These are phyloP conservation scores for Borealophlyctis nickersoniae DNA, from an alignment of 192 early-diverging fungal species.

Conservation along the genomic window DNA sequence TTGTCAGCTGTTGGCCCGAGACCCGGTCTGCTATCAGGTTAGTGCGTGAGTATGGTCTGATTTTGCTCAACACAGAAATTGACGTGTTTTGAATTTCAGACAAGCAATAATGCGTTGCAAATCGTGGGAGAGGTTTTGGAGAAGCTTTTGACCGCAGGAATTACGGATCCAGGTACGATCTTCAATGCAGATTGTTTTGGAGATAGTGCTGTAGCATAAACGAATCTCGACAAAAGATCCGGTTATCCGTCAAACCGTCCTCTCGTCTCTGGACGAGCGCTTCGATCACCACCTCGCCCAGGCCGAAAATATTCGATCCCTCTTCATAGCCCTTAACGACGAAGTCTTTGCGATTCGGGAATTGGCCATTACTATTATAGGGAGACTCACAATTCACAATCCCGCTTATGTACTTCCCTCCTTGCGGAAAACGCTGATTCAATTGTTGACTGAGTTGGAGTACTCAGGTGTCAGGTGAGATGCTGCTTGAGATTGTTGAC, in stretches of 20 bases:
- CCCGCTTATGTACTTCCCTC: slow-evolving; percentile 92
- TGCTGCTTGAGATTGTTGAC: slow-evolving; percentile 5
- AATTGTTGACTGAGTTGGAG: slow-evolving; percentile 87
- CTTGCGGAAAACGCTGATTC: slow-evolving; percentile 78
- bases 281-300: slow-evolving; percentile 91
- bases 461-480: slow-evolving; percentile 66
- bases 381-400: slow-evolving; percentile 79
- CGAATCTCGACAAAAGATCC: slow-evolving; percentile 56
- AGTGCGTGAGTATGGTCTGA: slow-evolving; percentile 19
- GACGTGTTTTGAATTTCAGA: slow-evolving; percentile 18
- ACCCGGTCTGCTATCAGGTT: slow-evolving; percentile 79
- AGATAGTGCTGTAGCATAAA: slow-evolving; percentile 24
- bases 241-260: slow-evolving; percentile 70
- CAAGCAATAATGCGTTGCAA: slow-evolving; percentile 68
- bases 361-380: slow-evolving; percentile 78
- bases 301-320: slow-evolving; percentile 81
- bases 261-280: slow-evolving; percentile 71
- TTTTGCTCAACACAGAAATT: background rate
- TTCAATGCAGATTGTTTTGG: too few relatives aligned
- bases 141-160: slow-evolving; percentile 81
- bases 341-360: slow-evolving; percentile 86
- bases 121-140: slow-evolving; percentile 86
- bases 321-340: slow-evolving; percentile 89
- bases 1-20: slow-evolving; percentile 74
- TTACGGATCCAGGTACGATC: slow-evolving; percentile 68